Evolutionary conservation across 2,329 filamentous ascomycete species (phyloP), one percentile per base, ranked within the genome.

Genomic region (Pyrenophora teres): DNA sequence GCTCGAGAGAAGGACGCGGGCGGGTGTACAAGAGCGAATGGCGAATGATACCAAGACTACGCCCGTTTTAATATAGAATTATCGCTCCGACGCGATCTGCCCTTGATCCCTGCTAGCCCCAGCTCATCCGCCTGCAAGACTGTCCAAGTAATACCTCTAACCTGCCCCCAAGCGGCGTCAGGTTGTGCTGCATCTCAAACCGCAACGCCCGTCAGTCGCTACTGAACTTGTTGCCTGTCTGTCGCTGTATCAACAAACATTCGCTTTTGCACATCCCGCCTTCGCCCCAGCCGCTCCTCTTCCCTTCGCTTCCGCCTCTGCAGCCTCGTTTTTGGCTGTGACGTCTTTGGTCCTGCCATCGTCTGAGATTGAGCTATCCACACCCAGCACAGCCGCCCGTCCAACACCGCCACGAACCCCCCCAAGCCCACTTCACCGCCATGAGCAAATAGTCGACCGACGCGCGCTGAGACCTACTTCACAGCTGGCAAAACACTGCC

Each of bases 91-190:
- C 52, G 42, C 47, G 55, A 57, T 57, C 56, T 67, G 54, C 57
- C 61, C 52, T 42, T 31, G 10, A 65, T 56, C 64, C 61, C 48
- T 60, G 63, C 65, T 69, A 69, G 67, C 52, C 39, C 45, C 52
- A 53, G 40, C 53, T 50, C 47, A 52, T 52, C 50, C 52, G 55
- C 56, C 50, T 55, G 47, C 59, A 48, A 48, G 52, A 60, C 52
- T 55, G 56, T 62, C 37, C 44, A 54, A 47, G 50, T 51, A 52
- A 49, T 50, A 48, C 52, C 48, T 47, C 47, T 46, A 47, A 43
- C 47, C 32, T 52, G 47, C 57, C 52, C 54, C 41, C 58, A 54
- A 52, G 56, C 48, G 36, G 25, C 32, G 32, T 54, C 52, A 56
- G 57, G 50, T 45, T 52, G 54, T 38, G 36, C 38, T 49, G 36